Percentiles rank a stretch among this genome's conserved stretches.
Conservation (phyloP, 768 basidiomycete species). For the Pleurotus salmoneostramineus region DNA sequence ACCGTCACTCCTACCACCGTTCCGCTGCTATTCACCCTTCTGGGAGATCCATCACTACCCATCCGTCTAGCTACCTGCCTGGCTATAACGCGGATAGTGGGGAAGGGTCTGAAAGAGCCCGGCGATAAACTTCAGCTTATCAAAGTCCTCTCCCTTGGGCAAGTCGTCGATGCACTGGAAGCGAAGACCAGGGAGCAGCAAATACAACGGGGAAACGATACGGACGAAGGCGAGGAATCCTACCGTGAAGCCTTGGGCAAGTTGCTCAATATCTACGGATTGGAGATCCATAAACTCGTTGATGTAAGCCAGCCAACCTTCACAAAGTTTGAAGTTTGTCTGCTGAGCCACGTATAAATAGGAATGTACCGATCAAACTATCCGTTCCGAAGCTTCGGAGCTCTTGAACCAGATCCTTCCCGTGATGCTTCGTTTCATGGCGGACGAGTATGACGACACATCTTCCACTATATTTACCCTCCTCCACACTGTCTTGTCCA, state of each 20-base stretch:
- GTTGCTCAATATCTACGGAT: conserved; percentile 75
- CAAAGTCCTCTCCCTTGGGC: conserved; percentile 81
- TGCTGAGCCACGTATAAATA: conserved; percentile 19
- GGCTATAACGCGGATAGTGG: conserved; percentile 79
- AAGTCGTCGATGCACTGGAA: conserved; percentile 80
- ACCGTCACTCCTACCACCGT: conserved; percentile 91
- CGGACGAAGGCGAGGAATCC: conserved; percentile 85
- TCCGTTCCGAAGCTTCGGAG: conserved; percentile 59
- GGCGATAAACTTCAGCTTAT: conserved; percentile 87
- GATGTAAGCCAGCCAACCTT: conserved; percentile 52
- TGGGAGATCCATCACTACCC: conserved; percentile 72
- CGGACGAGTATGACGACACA: conserved; percentile 88
- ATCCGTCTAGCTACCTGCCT: conserved; percentile 81
- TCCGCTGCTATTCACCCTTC: conserved; percentile 76
- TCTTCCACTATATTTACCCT: conserved; percentile 82
- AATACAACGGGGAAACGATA: conserved; percentile 57
- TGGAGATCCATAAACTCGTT: conserved; percentile 78
- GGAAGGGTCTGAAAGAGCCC: conserved; percentile 91
- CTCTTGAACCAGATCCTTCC: conserved; percentile 71
- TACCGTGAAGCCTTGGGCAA: conserved; percentile 89
- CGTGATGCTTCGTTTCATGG: conserved; percentile 82
- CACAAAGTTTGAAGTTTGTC: neutral
- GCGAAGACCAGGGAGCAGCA: conserved; percentile 68
- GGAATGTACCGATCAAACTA: conserved; percentile 57
- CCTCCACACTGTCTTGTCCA: conserved; percentile 66